Evolutionary conservation across 306 rosid species (phyloP), one percentile per base, ranked within the genome.

Genomic region (Corylus avellana): DNA sequence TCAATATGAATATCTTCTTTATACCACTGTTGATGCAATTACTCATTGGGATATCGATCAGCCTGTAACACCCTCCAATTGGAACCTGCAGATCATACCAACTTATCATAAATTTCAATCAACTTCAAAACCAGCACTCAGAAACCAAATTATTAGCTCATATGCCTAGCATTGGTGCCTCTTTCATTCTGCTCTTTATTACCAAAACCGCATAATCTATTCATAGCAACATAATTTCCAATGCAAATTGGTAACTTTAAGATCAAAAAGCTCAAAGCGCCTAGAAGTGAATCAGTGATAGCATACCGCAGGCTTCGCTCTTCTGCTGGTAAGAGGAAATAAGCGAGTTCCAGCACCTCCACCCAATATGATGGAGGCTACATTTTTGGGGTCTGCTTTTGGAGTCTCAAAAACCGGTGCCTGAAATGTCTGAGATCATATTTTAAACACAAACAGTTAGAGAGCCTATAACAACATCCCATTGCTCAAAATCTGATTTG

Each of bases 301-400:
- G 74, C 83, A 67, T 82, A 93, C 98, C 83, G 98, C 98, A 0
- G 98, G 98, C 75, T 92, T 94, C 76, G 98, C 96, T 86, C 98
- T 92, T 84, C 69, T 84, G 80, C 94, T 76, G 70, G 98, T 92
- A 20, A 94, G 98, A 83, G 97, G 98, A 87, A 87, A 91, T 42
- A 94, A 81, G 71, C 97, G 97, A 85, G 97, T 94, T 67, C 98
- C 98, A 70, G 94, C 98, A 77, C 98, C 98, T 57, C 98, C 97
- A 49, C 97, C 97, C 85, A 94, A 80, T 25, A 94, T 89, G 78
- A 94, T 89, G 0, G 98, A 91, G 87, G 97, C 98, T 10, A 94
- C 91, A 56, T 86, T 88, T 37, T 85, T 92, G 6, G 98, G 97
- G 78, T 94, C 94, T 48, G 90, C 97, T 80, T 25, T 56, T 18